A percentile compares a stretch with the other conserved stretches of the same genome.
phyloP scores from a whole-genome alignment of 2,329 filamentous ascomycete genomes.

The Didymella exigua region DNA sequence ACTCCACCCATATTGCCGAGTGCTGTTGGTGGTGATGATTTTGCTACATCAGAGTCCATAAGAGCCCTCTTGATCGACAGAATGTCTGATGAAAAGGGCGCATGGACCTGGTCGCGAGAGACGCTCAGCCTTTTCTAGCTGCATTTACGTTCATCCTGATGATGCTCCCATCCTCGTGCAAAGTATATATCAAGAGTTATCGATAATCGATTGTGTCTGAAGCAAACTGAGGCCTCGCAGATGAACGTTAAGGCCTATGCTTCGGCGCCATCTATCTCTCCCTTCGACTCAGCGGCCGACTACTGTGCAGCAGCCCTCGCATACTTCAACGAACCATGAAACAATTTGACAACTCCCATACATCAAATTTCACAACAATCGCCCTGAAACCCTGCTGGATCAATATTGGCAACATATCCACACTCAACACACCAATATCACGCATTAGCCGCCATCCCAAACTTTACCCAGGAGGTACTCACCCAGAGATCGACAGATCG shows the following conservation, averaged over 20 bases:
- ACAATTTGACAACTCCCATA: conserved; percentile 30
- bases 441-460: conserved; percentile 3
- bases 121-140: too few relatives aligned
- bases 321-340: conserved; percentile 22
- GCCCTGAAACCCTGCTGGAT: conserved; percentile 27
- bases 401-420: conserved; percentile 29
- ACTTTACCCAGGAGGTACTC: neutral
- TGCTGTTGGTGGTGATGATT: too few relatives aligned
- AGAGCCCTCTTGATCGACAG: too few relatives aligned
- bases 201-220: too few relatives aligned
- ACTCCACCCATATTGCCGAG: too few relatives aligned
- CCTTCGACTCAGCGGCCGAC: conserved; percentile 18
- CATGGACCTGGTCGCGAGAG: too few relatives aligned
- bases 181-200: too few relatives aligned
- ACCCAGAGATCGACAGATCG: conserved; percentile 31
- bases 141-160: too few relatives aligned
- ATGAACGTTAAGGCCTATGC: neutral
- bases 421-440: conserved; percentile 23
- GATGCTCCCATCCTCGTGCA: too few relatives aligned
- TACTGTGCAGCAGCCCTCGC: conserved; percentile 27
- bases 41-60: too few relatives aligned
- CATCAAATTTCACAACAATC: conserved; percentile 34
- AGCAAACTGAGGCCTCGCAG: neutral
- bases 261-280: neutral
- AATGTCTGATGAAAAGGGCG: too few relatives aligned